Percentiles rank a stretch among this genome's conserved stretches.
phyloP scores from a whole-genome alignment of 2,329 filamentous ascomycete genomes.

The Keithomyces neogunnii region DNA sequence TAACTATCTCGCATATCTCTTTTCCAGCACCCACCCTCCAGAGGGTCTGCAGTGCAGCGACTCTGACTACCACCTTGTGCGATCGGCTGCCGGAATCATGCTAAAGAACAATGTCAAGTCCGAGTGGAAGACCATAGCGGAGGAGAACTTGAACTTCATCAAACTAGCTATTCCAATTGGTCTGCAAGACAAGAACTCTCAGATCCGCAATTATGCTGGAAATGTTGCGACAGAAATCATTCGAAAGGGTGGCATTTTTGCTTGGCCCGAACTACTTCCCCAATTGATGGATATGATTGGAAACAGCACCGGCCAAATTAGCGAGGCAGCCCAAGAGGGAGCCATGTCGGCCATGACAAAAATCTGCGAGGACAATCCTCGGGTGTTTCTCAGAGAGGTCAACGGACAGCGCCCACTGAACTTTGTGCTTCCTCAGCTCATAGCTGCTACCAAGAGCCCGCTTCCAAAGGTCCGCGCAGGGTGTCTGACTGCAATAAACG shows the following conservation, averaged over 20 bases:
- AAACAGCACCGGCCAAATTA: constrained; percentile 60
- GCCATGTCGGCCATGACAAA: constrained; percentile 90
- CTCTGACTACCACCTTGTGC: constrained; percentile 63
- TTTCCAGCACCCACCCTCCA: constrained; percentile 61
- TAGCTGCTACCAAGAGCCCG: constrained; percentile 73
- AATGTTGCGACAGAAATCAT: constrained; percentile 93
- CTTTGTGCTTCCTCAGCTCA: constrained; percentile 81
- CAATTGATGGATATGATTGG: constrained; percentile 72
- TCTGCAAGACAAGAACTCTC: constrained; percentile 70
- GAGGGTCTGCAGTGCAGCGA: constrained; percentile 49
- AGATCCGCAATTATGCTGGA: constrained; percentile 83
- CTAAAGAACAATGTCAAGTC: constrained; percentile 86
- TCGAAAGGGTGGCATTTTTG: constrained; percentile 71
- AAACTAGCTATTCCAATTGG: constrained; percentile 70
- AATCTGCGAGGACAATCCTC: constrained; percentile 94
- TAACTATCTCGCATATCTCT: constrained; percentile 91
- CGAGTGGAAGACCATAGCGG: constrained; percentile 67
- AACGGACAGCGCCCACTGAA: constrained; percentile 81
- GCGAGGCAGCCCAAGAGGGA: constrained; percentile 74
- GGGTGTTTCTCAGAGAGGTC: constrained; percentile 77
- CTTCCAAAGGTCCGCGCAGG: constrained; percentile 70
- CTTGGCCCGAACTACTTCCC: constrained; percentile 84
- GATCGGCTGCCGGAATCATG: constrained; percentile 85
- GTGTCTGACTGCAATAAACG: constrained; percentile 78
- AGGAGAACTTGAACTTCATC: constrained; percentile 65